These are phyloP conservation scores for Aspergillus sclerotioniger DNA, from an alignment of 495 filamentous ascomycete genomes.

Conservation along the genomic window DNA sequence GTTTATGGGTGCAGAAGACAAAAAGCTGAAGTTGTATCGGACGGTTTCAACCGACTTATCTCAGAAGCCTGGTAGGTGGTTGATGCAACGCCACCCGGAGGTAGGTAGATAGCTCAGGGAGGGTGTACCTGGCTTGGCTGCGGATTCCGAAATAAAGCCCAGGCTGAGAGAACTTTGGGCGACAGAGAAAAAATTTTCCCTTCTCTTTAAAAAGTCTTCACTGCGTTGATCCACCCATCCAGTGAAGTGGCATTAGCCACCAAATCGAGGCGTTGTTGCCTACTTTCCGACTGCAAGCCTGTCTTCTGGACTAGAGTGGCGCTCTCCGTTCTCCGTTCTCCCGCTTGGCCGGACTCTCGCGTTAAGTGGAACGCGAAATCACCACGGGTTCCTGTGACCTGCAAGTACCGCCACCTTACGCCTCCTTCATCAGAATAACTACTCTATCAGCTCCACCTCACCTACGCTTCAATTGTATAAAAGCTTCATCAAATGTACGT, in stretches of 20 bases:
- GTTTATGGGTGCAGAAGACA: not conserved
- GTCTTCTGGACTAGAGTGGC: not conserved
- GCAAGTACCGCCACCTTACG: not conserved
- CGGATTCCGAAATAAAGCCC: conserved; percentile 7
- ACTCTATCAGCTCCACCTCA: not conserved
- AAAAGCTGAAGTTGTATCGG: not conserved
- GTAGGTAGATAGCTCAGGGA: conserved; percentile 1
- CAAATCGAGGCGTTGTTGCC: not conserved
- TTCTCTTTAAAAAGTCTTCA: conserved; percentile 4
- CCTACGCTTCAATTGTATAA: not conserved
- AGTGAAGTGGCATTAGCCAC: conserved; percentile 8
- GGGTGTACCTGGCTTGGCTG: not conserved
- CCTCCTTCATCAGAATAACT: not conserved
- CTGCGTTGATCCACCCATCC: conserved; percentile 3
- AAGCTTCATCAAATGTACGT: conserved; percentile 15
- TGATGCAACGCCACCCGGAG: conserved; percentile 1
- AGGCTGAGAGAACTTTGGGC: conserved; percentile 13
- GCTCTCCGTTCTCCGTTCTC: not conserved
- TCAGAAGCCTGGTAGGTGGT: not conserved
- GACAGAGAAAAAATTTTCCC: conserved; percentile 8
- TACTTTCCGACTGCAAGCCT: not conserved
- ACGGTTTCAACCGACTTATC: not conserved
- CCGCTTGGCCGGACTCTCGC: conserved; percentile 21
- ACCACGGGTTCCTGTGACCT: conserved; percentile 41
- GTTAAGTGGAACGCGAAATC: conserved; percentile 53